phyloP scores from a whole-genome alignment of 108 stramenopile genomes.

The Heterococcus sp. region DNA sequence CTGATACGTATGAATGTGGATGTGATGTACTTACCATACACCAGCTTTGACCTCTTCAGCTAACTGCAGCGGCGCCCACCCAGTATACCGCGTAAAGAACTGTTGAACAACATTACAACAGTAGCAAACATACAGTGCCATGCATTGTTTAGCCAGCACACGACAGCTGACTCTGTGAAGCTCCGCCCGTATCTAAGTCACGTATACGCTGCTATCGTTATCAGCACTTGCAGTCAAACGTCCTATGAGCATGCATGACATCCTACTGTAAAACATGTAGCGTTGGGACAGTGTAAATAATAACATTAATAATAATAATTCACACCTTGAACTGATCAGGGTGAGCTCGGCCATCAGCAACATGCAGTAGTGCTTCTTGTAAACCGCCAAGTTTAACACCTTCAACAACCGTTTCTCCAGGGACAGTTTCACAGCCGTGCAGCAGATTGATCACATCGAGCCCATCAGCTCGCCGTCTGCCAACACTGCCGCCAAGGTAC shows the following conservation, averaged over 20 bases:
- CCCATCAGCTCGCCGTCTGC: slow-evolving; percentile 10
- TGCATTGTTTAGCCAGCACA: background rate
- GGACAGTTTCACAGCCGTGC: slow-evolving; percentile 21
- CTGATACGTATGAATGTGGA: no score
- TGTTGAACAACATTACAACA: background rate
- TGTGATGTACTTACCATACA: slow-evolving; percentile 10
- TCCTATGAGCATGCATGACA: no score
- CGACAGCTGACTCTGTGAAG: background rate
- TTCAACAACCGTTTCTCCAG: slow-evolving; percentile 19
- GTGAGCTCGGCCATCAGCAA: slow-evolving; percentile 11
- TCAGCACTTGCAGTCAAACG: no score
- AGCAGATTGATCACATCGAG: slow-evolving; percentile 37
- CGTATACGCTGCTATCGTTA: no score
- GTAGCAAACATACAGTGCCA: background rate
- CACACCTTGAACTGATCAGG: slow-evolving; percentile 37
- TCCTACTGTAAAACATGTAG: no score
- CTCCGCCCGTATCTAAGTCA: background rate
- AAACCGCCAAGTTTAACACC: slow-evolving; percentile 30
- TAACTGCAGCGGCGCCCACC: slow-evolving; percentile 20
- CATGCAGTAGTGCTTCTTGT: slow-evolving; percentile 17
- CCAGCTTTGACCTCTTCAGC: slow-evolving; percentile 11
- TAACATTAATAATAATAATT: background rate
- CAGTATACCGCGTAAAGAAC: slow-evolving; percentile 22
- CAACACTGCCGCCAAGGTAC: slow-evolving; percentile 31
- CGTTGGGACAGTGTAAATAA: background rate